Evolutionary conservation across 2,329 filamentous ascomycete species (phyloP).

Genomic region (Thelonectria olida): DNA sequence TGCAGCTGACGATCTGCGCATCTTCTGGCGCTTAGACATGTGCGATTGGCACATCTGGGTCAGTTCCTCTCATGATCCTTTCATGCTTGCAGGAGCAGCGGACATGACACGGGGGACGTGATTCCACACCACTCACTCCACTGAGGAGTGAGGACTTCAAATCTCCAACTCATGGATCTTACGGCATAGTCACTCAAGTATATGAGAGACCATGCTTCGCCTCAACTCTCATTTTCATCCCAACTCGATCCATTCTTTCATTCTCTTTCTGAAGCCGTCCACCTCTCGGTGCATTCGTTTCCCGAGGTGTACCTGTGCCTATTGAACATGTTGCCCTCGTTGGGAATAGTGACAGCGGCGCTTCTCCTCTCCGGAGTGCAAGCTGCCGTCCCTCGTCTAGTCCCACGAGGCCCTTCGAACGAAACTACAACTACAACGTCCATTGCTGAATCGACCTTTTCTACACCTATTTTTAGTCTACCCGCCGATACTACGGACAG

Average conservation of each 20-base stretch:
- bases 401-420: slow-evolving; percentile 3
- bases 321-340: slow-evolving; percentile 8
- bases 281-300: background rate
- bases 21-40: too few relatives aligned
- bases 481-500: background rate
- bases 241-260: background rate
- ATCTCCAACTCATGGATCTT: too few relatives aligned
- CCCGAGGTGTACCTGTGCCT: background rate
- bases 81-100: too few relatives aligned
- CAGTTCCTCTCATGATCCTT: too few relatives aligned
- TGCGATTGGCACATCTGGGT: too few relatives aligned
- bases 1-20: too few relatives aligned
- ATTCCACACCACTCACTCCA: too few relatives aligned
- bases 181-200: too few relatives aligned
- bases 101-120: too few relatives aligned
- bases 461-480: background rate
- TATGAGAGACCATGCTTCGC: too few relatives aligned
- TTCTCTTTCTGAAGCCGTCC: too few relatives aligned
- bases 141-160: too few relatives aligned
- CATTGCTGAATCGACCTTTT: background rate
- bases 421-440: slow-evolving; percentile 2
- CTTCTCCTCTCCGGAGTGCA: slow-evolving; percentile 8
- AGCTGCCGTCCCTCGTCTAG: background rate
- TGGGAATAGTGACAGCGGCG: background rate
- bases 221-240: background rate